Evolutionary conservation across 139 green algal genomes (phyloP), one percentile per base, ranked within the genome.

Genomic region (Chloropicon primus): DNA sequence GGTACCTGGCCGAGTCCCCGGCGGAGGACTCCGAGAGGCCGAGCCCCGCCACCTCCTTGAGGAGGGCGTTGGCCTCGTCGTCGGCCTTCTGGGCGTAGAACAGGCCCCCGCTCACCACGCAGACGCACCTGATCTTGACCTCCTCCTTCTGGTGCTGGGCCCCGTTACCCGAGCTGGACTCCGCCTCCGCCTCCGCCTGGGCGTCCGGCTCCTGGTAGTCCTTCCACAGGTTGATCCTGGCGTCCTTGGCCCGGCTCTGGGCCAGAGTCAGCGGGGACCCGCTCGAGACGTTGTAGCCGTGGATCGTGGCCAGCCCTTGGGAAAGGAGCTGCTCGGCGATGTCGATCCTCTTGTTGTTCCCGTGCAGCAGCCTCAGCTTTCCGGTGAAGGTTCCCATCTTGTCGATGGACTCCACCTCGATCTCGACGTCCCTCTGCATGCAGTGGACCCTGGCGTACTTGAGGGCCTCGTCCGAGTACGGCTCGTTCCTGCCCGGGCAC

Each of bases 381-480:
- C 94, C 94, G 73, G 97, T 86, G 87, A 99, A 98, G 27, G 91
- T 97, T n/a, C 94, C 94, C 1, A 81, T 89, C 77, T 91, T 91
- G 86, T 97, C 92, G 53, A 91, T 85, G 27, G 77, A 87, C 74
- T 94, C 91, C 2, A 96, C 82, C 74, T 87, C 84, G 17, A 94
- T 79, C 79, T 93, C 85, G 23, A 84, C 87, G 72, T 96, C 91
- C 25, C 90, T 54, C 81, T 94, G 89, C 81, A 91, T 89, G 26
- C 91, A 84, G 25, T 84, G 74, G 53, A 90, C 82, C 24, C 93
- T 89, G 1, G 91, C 93, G 82, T 93, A 97, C 0, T 77, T 71
- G 22, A 94, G 79, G 0, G 94, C 93, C 74, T 98, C 92, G 3
- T 94, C 88, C 0, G 84, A 90, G 78, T 86, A 95, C 0, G 91